Conservation (phyloP, 2,329 filamentous ascomycete species). For the Phaeosphaeriaceae sp. region DNA sequence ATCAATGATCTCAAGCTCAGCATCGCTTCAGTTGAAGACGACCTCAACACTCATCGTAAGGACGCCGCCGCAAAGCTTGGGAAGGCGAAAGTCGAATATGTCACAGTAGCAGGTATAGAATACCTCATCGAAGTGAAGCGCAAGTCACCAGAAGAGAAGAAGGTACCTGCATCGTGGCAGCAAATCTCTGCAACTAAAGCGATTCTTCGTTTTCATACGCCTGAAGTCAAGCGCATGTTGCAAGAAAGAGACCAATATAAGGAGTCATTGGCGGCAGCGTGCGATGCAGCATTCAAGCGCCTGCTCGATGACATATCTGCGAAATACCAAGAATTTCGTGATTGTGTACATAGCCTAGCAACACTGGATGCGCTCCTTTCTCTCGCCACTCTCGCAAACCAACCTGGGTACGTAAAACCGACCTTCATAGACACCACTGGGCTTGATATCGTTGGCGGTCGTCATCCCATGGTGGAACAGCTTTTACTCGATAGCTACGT, state of each 20-base stretch:
- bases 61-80: conserved; percentile 75
- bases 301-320: conserved; percentile 76
- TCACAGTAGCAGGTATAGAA: conserved; percentile 87
- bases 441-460: conserved; percentile 74
- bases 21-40: conserved; percentile 90
- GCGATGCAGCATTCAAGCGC: conserved; percentile 78
- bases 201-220: conserved; percentile 90
- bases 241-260: conserved; percentile 93
- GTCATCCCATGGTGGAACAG: conserved; percentile 96
- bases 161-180: conserved; percentile 90
- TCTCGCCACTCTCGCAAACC: conserved; percentile 79
- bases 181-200: conserved; percentile 97
- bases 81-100: conserved; percentile 75
- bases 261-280: conserved; percentile 89
- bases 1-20: conserved; percentile 91
- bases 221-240: conserved; percentile 82
- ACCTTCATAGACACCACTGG: conserved; percentile 68
- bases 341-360: conserved; percentile 84
- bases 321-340: conserved; percentile 89
- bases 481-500: conserved; percentile 86
- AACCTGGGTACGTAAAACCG: conserved; percentile 88
- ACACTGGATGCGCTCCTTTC: conserved; percentile 90
- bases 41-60: conserved; percentile 77
- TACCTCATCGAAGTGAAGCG: conserved; percentile 94
- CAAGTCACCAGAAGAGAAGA: conserved; percentile 69